A percentile compares a stretch with the other conserved stretches of the same genome.
Conservation (phyloP, 2,329 filamentous ascomycete genomes). For the Hypoxylon sp. region DNA sequence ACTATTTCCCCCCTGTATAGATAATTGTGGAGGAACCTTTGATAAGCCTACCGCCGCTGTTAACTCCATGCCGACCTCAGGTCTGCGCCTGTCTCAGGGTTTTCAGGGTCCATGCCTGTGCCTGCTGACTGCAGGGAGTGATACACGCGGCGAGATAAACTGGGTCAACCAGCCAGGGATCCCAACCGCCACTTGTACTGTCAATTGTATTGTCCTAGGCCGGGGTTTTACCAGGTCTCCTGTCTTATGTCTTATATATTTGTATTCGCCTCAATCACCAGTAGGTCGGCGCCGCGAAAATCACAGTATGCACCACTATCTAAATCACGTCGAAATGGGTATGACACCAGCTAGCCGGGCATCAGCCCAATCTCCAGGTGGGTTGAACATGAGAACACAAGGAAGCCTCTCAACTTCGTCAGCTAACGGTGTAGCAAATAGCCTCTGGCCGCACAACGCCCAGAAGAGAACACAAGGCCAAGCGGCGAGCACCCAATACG, state of each 20-base stretch:
- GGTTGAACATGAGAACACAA: neutral
- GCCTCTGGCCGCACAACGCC: constrained; percentile 16
- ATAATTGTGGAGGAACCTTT: constrained; percentile 12
- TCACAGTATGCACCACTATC: constrained; percentile 13
- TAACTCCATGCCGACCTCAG: constrained; percentile 8
- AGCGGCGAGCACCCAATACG: constrained; percentile 23
- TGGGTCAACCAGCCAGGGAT: neutral
- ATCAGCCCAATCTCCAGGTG: constrained; percentile 23
- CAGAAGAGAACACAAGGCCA: constrained; percentile 22
- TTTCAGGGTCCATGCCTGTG: constrained; percentile 21
- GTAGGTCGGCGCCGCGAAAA: neutral
- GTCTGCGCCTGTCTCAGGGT: constrained; percentile 18
- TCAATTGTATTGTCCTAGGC: constrained; percentile 6
- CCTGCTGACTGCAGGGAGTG: constrained; percentile 22
- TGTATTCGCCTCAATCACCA: constrained; percentile 12
- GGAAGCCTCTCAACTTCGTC: neutral
- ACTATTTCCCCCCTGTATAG: neutral
- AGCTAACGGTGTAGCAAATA: constrained; percentile 1
- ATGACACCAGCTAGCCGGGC: constrained; percentile 22
- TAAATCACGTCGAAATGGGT: constrained; percentile 17
- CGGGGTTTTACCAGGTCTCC: constrained; percentile 10
- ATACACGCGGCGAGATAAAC: constrained; percentile 22
- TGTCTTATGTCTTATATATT: constrained; percentile 18
- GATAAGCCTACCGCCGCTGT: constrained; percentile 15
- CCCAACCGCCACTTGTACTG: constrained; percentile 9